Percentiles rank a stretch among this genome's conserved stretches.
Conservation (phyloP, 1,284 basidiomycete species). For the Fistulinella cinereoalba region DNA sequence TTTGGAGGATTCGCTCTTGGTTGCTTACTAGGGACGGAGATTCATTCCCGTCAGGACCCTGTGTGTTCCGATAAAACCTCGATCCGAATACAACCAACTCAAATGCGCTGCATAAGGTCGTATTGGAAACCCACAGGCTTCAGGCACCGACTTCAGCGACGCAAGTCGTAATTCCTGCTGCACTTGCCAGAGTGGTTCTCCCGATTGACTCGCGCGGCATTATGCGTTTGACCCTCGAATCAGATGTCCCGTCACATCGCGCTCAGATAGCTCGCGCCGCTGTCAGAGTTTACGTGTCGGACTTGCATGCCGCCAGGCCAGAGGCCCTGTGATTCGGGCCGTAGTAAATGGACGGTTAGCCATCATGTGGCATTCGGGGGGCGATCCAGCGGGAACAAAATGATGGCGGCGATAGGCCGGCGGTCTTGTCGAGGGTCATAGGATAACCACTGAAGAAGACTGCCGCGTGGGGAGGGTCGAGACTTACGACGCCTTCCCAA, state of each 20-base stretch:
- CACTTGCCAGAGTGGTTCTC: constrained; percentile 17
- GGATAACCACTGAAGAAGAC: constrained; percentile 19
- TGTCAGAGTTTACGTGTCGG: constrained; percentile 35
- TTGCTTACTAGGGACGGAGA: constrained; percentile 26
- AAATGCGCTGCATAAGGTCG: constrained; percentile 14
- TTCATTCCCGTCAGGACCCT: constrained; percentile 27
- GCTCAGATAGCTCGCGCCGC: constrained; percentile 22
- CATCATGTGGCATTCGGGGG: constrained; percentile 10
- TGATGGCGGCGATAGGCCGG: constrained; percentile 30
- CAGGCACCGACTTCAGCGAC: constrained; percentile 16
- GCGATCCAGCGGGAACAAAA: constrained; percentile 17
- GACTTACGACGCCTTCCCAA: constrained; percentile 7
- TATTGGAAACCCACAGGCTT: constrained; percentile 20
- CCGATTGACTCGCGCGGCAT: constrained; percentile 28
- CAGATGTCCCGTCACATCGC: constrained; percentile 13
- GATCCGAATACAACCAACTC: constrained; percentile 15
- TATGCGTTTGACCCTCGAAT: constrained; percentile 32
- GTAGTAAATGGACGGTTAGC: constrained; percentile 9
- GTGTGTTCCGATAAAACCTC: constrained; percentile 22
- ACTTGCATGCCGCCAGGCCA: neutral
- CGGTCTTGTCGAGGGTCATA: constrained; percentile 12
- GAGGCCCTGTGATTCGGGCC: constrained; percentile 9
- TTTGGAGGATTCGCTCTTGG: constrained; percentile 25
- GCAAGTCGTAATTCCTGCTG: constrained; percentile 15
- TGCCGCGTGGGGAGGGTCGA: constrained; percentile 23